Evolutionary conservation across 352 stramenopile species (phyloP).

Genomic region (Thalassiosira oceanica): DNA sequence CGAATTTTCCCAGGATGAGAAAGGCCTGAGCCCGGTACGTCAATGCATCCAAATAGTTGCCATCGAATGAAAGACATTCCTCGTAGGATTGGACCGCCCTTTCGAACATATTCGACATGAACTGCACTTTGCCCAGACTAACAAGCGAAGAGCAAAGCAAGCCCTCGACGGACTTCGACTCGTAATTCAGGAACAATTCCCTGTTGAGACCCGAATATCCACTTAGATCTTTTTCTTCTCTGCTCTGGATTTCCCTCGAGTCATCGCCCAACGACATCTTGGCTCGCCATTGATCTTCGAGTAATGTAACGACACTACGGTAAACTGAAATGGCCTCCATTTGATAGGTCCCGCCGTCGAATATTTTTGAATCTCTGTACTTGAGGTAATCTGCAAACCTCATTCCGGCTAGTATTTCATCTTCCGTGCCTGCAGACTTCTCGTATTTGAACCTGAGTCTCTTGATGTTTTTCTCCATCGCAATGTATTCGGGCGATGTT

Average conservation of each 20-base stretch:
- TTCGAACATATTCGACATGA: constrained; percentile 80
- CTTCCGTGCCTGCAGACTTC: background rate
- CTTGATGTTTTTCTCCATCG: constrained; percentile 38
- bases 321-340: constrained; percentile 62
- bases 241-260: constrained; percentile 4
- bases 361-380: constrained; percentile 57
- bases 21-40: constrained; percentile 33
- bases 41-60: constrained; percentile 64
- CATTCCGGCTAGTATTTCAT: constrained; percentile 18
- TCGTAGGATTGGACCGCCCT: constrained; percentile 54
- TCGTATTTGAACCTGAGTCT: constrained; percentile 17
- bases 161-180: constrained; percentile 55
- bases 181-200: constrained; percentile 59
- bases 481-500: too few relatives aligned
- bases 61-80: constrained; percentile 50
- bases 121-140: constrained; percentile 56
- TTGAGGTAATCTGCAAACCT: constrained; percentile 59
- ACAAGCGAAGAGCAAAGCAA: constrained; percentile 53
- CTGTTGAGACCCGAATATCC: constrained; percentile 29
- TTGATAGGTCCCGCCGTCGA: constrained; percentile 67
- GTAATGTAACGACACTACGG: constrained; percentile 36
- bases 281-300: constrained; percentile 14
- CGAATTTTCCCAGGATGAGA: constrained; percentile 69
- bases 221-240: background rate
- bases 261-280: constrained; percentile 28